A percentile compares a stretch with the other conserved stretches of the same genome.
phyloP scores from a whole-genome alignment of 495 filamentous ascomycete genomes.

The Echria macrotheca region DNA sequence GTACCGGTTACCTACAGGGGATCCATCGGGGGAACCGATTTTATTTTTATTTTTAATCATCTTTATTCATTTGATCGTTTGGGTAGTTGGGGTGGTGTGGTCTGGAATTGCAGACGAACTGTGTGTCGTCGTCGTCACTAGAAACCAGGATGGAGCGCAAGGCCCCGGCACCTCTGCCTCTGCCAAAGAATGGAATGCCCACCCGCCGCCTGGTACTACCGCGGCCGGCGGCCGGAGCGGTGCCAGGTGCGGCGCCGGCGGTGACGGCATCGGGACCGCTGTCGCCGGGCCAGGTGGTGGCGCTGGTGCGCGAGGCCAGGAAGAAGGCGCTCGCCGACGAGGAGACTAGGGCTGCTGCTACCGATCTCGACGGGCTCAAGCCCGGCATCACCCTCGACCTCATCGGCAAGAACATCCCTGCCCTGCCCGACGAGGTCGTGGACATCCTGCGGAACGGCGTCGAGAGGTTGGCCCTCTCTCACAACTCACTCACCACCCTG shows the following conservation, averaged over 20 bases:
- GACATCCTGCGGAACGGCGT: conserved; percentile 76
- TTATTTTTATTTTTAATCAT: no score
- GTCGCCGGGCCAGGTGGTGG: conserved; percentile 29
- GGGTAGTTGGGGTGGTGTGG: no score
- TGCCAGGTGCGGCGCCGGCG: background rate
- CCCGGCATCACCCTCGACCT: conserved; percentile 71
- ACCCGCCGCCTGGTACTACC: background rate
- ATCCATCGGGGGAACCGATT: no score
- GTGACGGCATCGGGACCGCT: conserved; percentile 15
- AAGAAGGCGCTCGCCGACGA: conserved; percentile 48
- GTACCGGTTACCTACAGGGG: no score
- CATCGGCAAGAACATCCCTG: conserved; percentile 62
- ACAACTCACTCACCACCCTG: conserved; percentile 67
- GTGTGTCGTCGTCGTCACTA: no score
- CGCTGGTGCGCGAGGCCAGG: conserved; percentile 49
- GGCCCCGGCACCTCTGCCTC: conserved; percentile 1
- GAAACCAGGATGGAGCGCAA: conserved; percentile 2
- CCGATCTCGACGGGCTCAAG: conserved; percentile 51
- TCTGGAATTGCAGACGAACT: no score
- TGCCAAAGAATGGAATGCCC: conserved; percentile 4
- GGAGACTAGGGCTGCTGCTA: conserved; percentile 49
- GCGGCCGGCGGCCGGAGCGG: background rate
- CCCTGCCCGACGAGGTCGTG: conserved; percentile 69
- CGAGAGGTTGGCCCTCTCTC: conserved; percentile 75
- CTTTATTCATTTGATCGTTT: no score